These are phyloP conservation scores for Cladosporium sp. DNA, from an alignment of 2,329 filamentous ascomycete genomes.

Conservation along the genomic window DNA sequence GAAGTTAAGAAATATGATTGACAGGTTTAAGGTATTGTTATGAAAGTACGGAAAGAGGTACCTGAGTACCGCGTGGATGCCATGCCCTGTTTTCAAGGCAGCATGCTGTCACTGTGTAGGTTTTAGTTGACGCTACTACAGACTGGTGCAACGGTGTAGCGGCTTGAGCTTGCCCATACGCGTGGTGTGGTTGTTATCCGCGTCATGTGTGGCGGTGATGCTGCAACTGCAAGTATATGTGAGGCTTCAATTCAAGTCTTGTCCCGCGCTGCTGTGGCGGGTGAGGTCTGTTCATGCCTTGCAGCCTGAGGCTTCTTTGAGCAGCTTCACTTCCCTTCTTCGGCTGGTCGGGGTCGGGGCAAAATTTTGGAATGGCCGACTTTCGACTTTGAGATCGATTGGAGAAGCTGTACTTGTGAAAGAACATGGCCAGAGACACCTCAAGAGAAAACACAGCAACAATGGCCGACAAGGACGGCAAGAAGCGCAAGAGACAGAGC, in stretches of 20 bases:
- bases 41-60: neutral
- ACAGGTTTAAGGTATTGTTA: neutral
- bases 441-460: neutral
- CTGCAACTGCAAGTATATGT: too few relatives aligned
- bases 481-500: constrained; percentile 49
- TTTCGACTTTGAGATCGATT: neutral
- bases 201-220: too few relatives aligned
- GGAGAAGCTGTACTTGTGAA: too few relatives aligned
- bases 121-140: constrained; percentile 6
- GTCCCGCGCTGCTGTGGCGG: too few relatives aligned
- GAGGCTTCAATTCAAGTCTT: too few relatives aligned
- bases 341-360: neutral
- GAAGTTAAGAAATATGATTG: too few relatives aligned
- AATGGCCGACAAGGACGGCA: constrained; percentile 36
- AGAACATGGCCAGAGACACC: neutral
- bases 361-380: neutral
- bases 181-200: too few relatives aligned
- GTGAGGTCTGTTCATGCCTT: too few relatives aligned
- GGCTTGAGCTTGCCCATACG: too few relatives aligned
- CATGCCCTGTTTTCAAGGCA: constrained; percentile 8
- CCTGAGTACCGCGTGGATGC: constrained; percentile 1
- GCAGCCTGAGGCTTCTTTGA: too few relatives aligned
- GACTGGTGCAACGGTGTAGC: neutral
- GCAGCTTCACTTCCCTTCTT: too few relatives aligned
- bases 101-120: constrained; percentile 9